Conservation (phyloP, 305 asterid species). For the Fraxinus velutina region DNA sequence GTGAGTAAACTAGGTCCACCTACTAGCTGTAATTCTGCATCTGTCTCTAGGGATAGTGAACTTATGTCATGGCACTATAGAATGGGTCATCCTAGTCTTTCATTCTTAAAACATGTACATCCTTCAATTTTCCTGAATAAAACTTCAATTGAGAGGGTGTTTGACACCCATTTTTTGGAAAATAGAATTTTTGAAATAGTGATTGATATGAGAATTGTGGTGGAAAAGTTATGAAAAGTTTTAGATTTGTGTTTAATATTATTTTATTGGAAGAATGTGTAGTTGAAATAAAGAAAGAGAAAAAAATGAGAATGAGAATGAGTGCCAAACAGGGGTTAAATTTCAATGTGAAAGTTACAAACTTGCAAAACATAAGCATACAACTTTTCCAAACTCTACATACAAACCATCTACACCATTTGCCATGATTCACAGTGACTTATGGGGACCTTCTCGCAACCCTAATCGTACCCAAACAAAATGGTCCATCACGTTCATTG, state of each 20-base stretch:
- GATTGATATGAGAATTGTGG: too few relatives aligned
- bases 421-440: neutral
- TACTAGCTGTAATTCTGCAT: neutral
- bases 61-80: neutral
- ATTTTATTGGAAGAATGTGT: too few relatives aligned
- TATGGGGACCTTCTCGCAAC: neutral
- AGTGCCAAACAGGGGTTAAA: too few relatives aligned
- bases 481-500: neutral
- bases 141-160: neutral
- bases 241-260: too few relatives aligned
- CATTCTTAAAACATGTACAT: neutral
- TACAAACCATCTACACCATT: neutral
- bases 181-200: too few relatives aligned
- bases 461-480: neutral
- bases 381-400: neutral
- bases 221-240: too few relatives aligned
- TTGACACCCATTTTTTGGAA: too few relatives aligned
- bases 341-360: neutral
- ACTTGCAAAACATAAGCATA: neutral
- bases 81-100: neutral
- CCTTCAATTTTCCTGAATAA: neutral
- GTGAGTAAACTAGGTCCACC: neutral
- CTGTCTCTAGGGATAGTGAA: neutral
- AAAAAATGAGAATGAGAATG: too few relatives aligned
- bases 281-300: too few relatives aligned